phyloP scores from a whole-genome alignment of 2,329 filamentous ascomycete genomes.

The Stemphylium beticola region DNA sequence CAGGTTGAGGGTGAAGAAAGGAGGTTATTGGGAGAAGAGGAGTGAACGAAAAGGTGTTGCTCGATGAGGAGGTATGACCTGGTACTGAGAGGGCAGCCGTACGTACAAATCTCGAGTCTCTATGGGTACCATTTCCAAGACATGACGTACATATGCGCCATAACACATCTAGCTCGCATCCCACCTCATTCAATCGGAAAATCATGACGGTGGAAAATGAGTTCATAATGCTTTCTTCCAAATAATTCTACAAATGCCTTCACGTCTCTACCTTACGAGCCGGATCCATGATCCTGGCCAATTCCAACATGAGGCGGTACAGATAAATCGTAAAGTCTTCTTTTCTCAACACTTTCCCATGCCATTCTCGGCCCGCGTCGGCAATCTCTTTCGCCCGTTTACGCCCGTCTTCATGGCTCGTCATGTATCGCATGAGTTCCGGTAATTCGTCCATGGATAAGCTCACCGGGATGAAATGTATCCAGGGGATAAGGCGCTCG shows the following conservation, averaged over 20 bases:
- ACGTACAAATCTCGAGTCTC: too few species aligned
- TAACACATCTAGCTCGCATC: too few species aligned
- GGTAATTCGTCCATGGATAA: conserved; percentile 28
- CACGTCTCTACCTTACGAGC: not conserved
- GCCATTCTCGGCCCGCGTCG: conserved; percentile 24
- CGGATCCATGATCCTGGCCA: conserved; percentile 19
- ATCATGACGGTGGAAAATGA: too few species aligned
- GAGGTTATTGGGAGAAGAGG: conserved; percentile 21
- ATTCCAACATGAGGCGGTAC: conserved; percentile 28
- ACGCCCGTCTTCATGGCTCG: conserved; percentile 15
- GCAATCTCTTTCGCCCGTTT: conserved; percentile 27
- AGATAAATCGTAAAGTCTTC: conserved; percentile 27
- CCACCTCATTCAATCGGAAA: too few species aligned
- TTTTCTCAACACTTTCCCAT: conserved; percentile 3
- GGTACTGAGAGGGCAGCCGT: too few species aligned
- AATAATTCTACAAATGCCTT: too few species aligned
- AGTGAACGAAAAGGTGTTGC: not conserved
- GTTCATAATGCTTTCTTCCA: too few species aligned
- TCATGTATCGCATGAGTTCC: conserved; percentile 20
- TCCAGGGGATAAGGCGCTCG: conserved; percentile 43
- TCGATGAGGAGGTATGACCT: too few species aligned
- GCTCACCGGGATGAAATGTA: conserved; percentile 44
- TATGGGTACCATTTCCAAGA: too few species aligned
- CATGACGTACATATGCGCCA: too few species aligned
- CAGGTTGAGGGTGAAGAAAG: conserved; percentile 28